These are phyloP conservation scores for Bryoerythrophyllum caledonicum DNA, from an alignment of 225 moss, liverwort and hornwort genomes.

Conservation along the genomic window DNA sequence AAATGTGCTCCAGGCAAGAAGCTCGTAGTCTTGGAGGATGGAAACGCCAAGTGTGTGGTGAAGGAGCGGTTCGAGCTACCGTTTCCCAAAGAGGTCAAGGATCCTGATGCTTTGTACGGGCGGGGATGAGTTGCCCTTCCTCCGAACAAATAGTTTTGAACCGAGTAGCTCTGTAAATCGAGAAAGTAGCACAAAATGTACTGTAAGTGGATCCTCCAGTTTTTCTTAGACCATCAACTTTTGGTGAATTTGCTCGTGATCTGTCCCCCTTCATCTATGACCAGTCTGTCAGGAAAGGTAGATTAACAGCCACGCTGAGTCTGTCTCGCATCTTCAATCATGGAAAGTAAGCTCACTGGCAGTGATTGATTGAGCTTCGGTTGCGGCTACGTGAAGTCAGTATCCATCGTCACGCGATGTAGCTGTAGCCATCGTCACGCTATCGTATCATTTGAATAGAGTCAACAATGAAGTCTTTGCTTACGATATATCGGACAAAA, in stretches of 20 bases:
- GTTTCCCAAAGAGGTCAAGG: constrained; percentile 70
- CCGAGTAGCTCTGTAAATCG: constrained; percentile 37
- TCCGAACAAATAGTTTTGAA: constrained; percentile 23
- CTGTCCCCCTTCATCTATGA: not conserved
- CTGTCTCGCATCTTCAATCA: not conserved
- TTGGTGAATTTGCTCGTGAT: constrained; percentile 4
- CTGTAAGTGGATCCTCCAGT: not conserved
- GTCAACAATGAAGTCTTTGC: not conserved
- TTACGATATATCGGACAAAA: not conserved
- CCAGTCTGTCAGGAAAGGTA: not conserved
- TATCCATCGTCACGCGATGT: not conserved
- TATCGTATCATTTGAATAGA: not conserved
- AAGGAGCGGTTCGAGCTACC: constrained; percentile 95
- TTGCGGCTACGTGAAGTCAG: not conserved
- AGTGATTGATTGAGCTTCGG: not conserved
- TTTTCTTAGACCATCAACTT: constrained; percentile 15
- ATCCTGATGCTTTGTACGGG: constrained; percentile 90
- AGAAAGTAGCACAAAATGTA: constrained; percentile 25
- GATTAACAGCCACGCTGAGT: not conserved
- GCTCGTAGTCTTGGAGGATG: constrained; percentile 73
- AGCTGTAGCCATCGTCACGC: not conserved
- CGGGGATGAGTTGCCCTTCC: constrained; percentile 55
- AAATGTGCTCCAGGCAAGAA: constrained; percentile 81
- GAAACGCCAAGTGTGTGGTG: constrained; percentile 74
- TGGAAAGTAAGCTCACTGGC: not conserved